Base-by-base conservation (phyloP, 306 rosid genomes). In the Lagenaria siceraria region DNA sequence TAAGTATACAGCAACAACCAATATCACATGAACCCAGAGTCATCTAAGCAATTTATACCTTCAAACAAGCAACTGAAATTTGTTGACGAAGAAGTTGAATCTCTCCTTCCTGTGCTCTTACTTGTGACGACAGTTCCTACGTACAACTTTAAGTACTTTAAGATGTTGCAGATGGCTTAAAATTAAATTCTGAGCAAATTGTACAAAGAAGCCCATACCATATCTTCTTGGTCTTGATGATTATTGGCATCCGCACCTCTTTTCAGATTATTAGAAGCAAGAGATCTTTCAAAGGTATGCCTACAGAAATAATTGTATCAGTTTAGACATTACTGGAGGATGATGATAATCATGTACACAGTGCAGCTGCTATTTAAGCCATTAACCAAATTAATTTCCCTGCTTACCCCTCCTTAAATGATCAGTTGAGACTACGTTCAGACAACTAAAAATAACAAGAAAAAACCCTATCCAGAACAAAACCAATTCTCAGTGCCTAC, bases 41-140 rank as follows among this genome's bases (percentile, higher is more conserved):
- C 77, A 77, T 49, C 61, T 43, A 36, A 82, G 77, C 40, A 75
- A 7, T 55, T 10, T 22, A 68, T 82, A 95, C 98, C 91, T 89
- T 89, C 86, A 95, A 76, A 83, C 90, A 85, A 21, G 97, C 91
- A 84, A 82, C 62, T 42, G 92, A 82, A 81, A 92, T 88, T 81
- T 92, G 93, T 80, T 91, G 89, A 52, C 90, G 96, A 81, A 95
- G 98, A 77, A 85, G 86, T 52, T 81, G 84, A 77, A 95, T 92
- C 90, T 92, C 98, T 80, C 86, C 90, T 87, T 89, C 97, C 81
- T 89, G 93, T 4, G 40, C 84, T 84, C 78, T 87, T 79, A 89
- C 90, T 78, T 74, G 88, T 54, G 97, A 87, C 77, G 71, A 79
- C 73, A 95, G 91, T 80, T 92, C 97, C 98, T 95, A 80, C 69